Percentiles rank a stretch among this genome's conserved stretches.
Conservation (phyloP, 2,329 filamentous ascomycete genomes). For the Trichoderma endophyticum region DNA sequence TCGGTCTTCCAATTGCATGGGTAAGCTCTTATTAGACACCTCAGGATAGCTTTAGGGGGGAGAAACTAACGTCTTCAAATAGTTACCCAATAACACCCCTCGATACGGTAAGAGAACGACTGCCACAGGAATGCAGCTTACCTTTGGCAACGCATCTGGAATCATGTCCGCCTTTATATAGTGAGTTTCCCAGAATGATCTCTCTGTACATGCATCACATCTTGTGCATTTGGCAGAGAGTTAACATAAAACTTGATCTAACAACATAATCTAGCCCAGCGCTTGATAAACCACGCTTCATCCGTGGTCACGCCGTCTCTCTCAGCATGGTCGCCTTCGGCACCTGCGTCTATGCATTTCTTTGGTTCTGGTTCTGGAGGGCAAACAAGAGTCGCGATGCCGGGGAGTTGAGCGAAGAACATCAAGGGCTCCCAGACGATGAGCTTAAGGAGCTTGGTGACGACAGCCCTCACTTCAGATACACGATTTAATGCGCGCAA, state of each 20-base stretch:
- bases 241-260: neutral
- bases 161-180: slow-evolving; percentile 71
- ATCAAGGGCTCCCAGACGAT: slow-evolving; percentile 43
- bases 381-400: slow-evolving; percentile 46
- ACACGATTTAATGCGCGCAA: slow-evolving; percentile 35
- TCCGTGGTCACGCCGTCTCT: slow-evolving; percentile 60
- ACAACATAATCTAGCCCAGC: slow-evolving; percentile 34
- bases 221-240: neutral
- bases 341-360: slow-evolving; percentile 48
- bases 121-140: slow-evolving; percentile 68
- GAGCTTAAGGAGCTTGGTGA: slow-evolving; percentile 51
- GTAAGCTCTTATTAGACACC: slow-evolving; percentile 25
- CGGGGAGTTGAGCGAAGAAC: slow-evolving; percentile 37
- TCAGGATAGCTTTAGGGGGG: neutral
- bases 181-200: slow-evolving; percentile 23
- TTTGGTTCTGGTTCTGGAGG: slow-evolving; percentile 51
- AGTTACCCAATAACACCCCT: slow-evolving; percentile 64
- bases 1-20: slow-evolving; percentile 57
- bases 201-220: neutral
- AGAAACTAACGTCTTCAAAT: neutral
- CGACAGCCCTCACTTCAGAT: slow-evolving; percentile 49
- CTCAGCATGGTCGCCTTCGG: slow-evolving; percentile 56
- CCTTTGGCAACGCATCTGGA: slow-evolving; percentile 66
- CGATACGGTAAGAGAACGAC: slow-evolving; percentile 74
- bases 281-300: slow-evolving; percentile 53